Percentiles rank a stretch among this genome's conserved stretches.
These are phyloP conservation scores for Penicillium olsonii DNA, from an alignment of 2,329 filamentous ascomycete genomes.

Conservation along the genomic window DNA sequence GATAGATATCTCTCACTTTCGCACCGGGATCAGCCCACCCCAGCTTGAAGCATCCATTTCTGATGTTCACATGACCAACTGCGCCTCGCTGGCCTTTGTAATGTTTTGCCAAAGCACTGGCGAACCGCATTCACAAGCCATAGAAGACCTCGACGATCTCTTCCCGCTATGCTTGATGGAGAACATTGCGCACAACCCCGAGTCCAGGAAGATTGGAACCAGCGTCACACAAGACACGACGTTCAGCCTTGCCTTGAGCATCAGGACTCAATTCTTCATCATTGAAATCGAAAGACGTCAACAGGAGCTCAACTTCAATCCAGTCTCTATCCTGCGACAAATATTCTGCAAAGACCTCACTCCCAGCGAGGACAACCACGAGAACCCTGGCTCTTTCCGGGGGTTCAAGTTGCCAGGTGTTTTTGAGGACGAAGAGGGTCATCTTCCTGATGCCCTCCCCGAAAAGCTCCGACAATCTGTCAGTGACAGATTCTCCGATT, in stretches of 20 bases:
- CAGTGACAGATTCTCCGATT: conserved; percentile 38
- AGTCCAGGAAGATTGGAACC: conserved; percentile 29
- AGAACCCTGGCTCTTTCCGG: conserved; percentile 21
- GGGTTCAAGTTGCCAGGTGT: conserved; percentile 28
- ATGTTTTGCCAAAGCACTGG: conserved; percentile 35
- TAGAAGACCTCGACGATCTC: conserved; percentile 34
- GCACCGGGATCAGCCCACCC: conserved; percentile 32
- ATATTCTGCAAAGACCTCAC: conserved; percentile 42
- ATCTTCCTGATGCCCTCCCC: conserved; percentile 42
- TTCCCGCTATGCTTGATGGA: conserved; percentile 40
- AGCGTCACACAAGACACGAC: conserved; percentile 46
- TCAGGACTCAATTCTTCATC: conserved; percentile 59
- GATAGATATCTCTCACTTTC: conserved; percentile 36
- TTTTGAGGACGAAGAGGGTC: conserved; percentile 41
- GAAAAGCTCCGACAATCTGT: conserved; percentile 37
- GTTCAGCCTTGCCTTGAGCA: conserved; percentile 53
- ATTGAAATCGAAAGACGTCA: conserved; percentile 39
- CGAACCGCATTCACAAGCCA: conserved; percentile 18
- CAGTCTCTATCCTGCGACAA: conserved; percentile 40
- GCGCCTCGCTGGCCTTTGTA: conserved; percentile 42
- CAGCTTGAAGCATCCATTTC: conserved; percentile 33
- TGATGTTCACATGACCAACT: conserved; percentile 48
- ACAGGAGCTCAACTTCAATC: conserved; percentile 37
- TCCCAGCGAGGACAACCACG: conserved; percentile 15
- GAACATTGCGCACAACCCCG: conserved; percentile 2